Evolutionary conservation across 2,329 filamentous ascomycete species (phyloP).

Genomic region (Huntiella abstrusa): DNA sequence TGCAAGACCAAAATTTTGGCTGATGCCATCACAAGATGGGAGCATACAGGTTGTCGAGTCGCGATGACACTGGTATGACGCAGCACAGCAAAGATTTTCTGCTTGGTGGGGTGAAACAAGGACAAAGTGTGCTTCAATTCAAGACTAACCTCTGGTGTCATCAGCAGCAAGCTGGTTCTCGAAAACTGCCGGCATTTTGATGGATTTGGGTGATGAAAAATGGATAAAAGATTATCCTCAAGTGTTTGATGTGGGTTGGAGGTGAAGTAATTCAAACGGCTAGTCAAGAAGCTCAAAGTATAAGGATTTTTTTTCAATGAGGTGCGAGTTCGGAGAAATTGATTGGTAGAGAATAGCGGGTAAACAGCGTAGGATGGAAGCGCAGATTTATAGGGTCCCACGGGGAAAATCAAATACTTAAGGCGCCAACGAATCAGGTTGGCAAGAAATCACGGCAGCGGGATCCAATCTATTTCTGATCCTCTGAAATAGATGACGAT

Average conservation of each 20-base stretch:
- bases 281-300: background rate
- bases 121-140: background rate
- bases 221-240: slow-evolving; percentile 10
- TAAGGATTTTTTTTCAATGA: background rate
- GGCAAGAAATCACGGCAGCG: no score
- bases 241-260: background rate
- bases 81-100: background rate
- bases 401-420: background rate
- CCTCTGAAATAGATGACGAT: no score
- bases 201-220: slow-evolving; percentile 4
- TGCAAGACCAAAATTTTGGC: background rate
- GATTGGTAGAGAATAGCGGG: slow-evolving; percentile 4
- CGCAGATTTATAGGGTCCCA: slow-evolving; percentile 9
- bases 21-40: background rate
- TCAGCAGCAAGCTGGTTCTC: slow-evolving; percentile 19
- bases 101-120: background rate
- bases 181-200: slow-evolving; percentile 19
- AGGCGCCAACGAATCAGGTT: background rate
- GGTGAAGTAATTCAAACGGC: background rate
- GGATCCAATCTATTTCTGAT: no score
- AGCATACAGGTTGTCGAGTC: background rate
- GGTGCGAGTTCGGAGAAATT: slow-evolving; percentile 4
- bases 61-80: background rate
- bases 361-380: slow-evolving; percentile 8
- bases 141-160: slow-evolving; percentile 21